These are phyloP conservation scores for Echium plantagineum DNA, from an alignment of 257 asterid species.

Conservation along the genomic window DNA sequence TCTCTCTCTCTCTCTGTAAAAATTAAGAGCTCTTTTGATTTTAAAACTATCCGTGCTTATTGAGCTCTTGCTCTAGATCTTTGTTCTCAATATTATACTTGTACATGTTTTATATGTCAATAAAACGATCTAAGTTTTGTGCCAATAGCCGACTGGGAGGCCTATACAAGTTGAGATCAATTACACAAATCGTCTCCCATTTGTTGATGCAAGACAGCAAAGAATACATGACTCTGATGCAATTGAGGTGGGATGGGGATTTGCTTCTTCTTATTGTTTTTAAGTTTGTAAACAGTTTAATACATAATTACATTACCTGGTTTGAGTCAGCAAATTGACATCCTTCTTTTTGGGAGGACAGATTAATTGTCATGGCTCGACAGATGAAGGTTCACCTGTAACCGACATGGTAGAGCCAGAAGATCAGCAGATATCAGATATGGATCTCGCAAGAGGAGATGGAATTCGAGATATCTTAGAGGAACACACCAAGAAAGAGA, in stretches of 20 bases:
- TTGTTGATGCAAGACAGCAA: constrained; percentile 77
- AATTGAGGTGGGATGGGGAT: constrained; percentile 47
- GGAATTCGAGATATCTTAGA: constrained; percentile 40
- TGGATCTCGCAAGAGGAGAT: constrained; percentile 36
- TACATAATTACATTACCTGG: constrained; percentile 3
- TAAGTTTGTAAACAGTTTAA: background rate
- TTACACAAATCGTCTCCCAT: constrained; percentile 74
- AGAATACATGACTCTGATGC: constrained; percentile 73
- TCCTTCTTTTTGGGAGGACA: constrained; percentile 20
- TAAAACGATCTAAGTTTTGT: constrained; percentile 19
- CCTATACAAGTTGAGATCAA: constrained; percentile 89
- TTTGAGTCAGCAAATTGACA: constrained; percentile 2
- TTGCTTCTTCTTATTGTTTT: background rate
- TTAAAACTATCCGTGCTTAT: too few relatives aligned
- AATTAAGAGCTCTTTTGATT: too few relatives aligned
- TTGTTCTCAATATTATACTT: background rate
- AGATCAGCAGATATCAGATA: constrained; percentile 27
- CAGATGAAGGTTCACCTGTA: constrained; percentile 31
- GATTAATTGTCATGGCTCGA: constrained; percentile 58
- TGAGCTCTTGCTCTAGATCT: too few relatives aligned
- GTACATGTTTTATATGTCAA: constrained; percentile 1
- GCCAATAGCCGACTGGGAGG: constrained; percentile 69
- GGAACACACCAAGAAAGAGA: constrained; percentile 30
- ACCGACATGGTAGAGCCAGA: constrained; percentile 37
- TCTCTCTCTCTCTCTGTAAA: too few relatives aligned